Evolutionary conservation across 768 basidiomycete genomes (phyloP).

Genomic region (Tephrocybe sp.): DNA sequence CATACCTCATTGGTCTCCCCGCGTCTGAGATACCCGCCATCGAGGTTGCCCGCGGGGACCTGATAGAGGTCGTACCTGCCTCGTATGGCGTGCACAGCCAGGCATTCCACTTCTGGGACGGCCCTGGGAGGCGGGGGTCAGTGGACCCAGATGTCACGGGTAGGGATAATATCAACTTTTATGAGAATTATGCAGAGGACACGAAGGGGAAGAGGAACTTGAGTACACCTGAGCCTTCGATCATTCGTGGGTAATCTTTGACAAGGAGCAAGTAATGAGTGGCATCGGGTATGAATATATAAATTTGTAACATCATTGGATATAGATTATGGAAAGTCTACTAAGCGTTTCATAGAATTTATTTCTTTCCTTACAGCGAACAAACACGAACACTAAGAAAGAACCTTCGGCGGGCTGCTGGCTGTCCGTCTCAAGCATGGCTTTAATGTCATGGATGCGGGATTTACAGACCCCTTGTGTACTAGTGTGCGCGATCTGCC

Average conservation of each 20-base stretch:
- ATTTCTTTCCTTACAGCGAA: too few relatives aligned
- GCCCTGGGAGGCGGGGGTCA: constrained; percentile 62
- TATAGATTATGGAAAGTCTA: too few relatives aligned
- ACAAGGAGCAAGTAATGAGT: too few relatives aligned
- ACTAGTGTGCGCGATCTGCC: too few relatives aligned
- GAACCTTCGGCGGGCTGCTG: too few relatives aligned
- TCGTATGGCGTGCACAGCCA: constrained; percentile 89
- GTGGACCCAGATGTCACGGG: constrained; percentile 29
- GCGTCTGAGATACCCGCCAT: constrained; percentile 97
- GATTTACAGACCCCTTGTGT: too few relatives aligned
- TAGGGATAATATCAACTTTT: constrained; percentile 74
- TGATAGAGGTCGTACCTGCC: constrained; percentile 90
- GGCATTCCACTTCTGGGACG: constrained; percentile 92
- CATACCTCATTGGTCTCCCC: constrained; percentile 91
- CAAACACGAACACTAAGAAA: too few relatives aligned
- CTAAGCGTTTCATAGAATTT: too few relatives aligned
- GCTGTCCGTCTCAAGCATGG: too few relatives aligned
- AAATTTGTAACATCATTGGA: not conserved
- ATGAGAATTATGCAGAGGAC: constrained; percentile 86
- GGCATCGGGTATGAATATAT: not conserved
- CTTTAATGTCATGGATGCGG: too few relatives aligned
- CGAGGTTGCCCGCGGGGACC: constrained; percentile 93
- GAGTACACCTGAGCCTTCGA: constrained; percentile 14
- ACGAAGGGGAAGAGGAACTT: constrained; percentile 60
- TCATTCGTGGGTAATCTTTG: not conserved